Evolutionary conservation across 2,329 filamentous ascomycete species (phyloP).

Genomic region (Fusarium stilboides): DNA sequence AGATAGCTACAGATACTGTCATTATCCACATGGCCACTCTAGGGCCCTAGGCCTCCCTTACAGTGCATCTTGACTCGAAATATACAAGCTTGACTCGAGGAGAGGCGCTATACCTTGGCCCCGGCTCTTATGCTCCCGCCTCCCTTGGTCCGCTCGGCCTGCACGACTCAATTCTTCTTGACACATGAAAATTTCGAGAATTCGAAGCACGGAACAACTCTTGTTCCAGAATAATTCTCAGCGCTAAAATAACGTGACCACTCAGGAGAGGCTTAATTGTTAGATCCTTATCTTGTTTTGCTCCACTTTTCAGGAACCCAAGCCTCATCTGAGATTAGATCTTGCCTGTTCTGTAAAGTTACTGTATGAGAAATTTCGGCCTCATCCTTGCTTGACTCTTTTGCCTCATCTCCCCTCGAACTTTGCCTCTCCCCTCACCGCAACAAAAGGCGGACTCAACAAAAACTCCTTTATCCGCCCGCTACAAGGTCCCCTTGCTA

Average conservation of each 20-base stretch:
- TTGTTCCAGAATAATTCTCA: conserved; percentile 30
- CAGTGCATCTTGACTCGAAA: conserved; percentile 23
- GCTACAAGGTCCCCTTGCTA: conserved; percentile 30
- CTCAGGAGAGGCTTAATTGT: conserved; percentile 8
- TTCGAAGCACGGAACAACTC: conserved; percentile 9
- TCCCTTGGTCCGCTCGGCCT: conserved; percentile 17
- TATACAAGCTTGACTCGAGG: conserved; percentile 23
- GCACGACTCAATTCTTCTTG: conserved; percentile 5
- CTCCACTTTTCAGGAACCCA: conserved; percentile 39
- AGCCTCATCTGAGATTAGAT: conserved; percentile 24
- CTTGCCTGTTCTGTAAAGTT: neutral
- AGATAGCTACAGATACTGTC: neutral
- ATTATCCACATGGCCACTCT: neutral
- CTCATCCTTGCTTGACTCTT: neutral
- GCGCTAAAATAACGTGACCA: conserved; percentile 41
- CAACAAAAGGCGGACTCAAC: conserved; percentile 20
- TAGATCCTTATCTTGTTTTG: conserved; percentile 20
- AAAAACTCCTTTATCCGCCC: conserved; percentile 7
- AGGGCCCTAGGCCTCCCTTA: too few species aligned
- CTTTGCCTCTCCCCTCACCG: conserved; percentile 13
- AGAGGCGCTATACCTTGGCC: conserved; percentile 29
- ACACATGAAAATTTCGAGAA: conserved; percentile 8
- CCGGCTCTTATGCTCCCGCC: conserved; percentile 3
- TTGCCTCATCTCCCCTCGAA: neutral
- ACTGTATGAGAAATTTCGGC: too few species aligned